Conservation (phyloP, 345 rosid genomes). For the Abelmoschus esculentus region DNA sequence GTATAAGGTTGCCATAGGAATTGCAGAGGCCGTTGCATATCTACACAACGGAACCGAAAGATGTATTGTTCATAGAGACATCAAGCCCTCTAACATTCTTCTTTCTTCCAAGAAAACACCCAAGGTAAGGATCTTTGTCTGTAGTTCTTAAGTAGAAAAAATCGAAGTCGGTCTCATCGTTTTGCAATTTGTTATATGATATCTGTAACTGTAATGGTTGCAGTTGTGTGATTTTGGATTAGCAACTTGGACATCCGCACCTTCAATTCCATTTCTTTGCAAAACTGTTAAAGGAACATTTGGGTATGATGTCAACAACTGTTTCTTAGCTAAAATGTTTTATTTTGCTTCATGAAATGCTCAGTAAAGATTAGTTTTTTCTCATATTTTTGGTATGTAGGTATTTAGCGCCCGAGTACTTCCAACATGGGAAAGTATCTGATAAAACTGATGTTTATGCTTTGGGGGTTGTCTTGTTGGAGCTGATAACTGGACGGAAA, state of each 20-base stretch:
- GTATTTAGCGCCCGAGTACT: conserved; percentile 91
- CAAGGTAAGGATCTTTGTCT: conserved; percentile 35
- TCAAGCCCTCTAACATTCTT: conserved; percentile 88
- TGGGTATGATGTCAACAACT: conserved; percentile 45
- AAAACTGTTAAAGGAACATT: conserved; percentile 98
- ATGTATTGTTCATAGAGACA: conserved; percentile 92
- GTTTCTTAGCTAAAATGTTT: background rate
- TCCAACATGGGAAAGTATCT: conserved; percentile 94
- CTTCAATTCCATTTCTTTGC: conserved; percentile 85
- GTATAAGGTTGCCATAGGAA: conserved; percentile 73
- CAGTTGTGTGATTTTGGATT: conserved; percentile 95
- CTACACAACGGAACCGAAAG: conserved; percentile 78
- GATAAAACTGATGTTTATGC: conserved; percentile 94
- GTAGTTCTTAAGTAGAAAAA: background rate
- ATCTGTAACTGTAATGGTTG: conserved; percentile 7
- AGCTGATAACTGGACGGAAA: conserved; percentile 74
- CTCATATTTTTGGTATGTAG: conserved; percentile 30
- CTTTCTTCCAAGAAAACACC: conserved; percentile 81
- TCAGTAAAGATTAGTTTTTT: background rate
- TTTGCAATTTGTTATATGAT: background rate
- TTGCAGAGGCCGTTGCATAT: conserved; percentile 71
- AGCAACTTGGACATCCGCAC: conserved; percentile 93
- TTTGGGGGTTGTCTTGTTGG: conserved; percentile 86
- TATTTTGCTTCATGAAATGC: background rate
- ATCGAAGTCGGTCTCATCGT: background rate